phyloP scores from a whole-genome alignment of 2,329 filamentous ascomycete genomes.

The Fusarium irregulare region DNA sequence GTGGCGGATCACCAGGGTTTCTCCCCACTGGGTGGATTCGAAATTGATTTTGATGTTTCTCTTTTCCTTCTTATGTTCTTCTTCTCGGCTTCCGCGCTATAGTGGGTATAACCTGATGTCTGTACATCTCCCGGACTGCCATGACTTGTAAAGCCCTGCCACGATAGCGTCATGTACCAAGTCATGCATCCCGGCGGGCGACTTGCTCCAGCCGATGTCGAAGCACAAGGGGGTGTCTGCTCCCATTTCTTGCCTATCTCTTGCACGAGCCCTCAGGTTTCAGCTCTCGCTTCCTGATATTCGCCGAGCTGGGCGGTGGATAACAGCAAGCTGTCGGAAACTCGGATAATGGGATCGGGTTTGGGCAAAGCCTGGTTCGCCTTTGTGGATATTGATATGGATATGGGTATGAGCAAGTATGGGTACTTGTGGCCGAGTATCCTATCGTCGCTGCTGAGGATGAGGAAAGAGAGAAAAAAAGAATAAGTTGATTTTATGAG shows the following conservation, averaged over 20 bases:
- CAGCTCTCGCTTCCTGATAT: slow-evolving; percentile 27
- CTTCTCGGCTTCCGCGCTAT: slow-evolving; percentile 5
- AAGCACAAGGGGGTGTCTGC: background rate
- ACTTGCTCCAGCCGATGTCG: slow-evolving; percentile 9
- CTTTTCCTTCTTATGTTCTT: background rate
- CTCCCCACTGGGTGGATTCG: slow-evolving; percentile 8
- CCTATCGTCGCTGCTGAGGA: background rate
- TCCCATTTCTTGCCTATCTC: slow-evolving; percentile 1
- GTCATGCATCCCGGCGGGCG: slow-evolving; percentile 8
- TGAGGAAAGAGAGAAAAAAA: background rate
- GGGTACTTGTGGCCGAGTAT: background rate
- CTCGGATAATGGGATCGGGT: slow-evolving; percentile 16
- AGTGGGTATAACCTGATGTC: slow-evolving; percentile 2
- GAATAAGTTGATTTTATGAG: background rate
- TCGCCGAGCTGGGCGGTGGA: background rate
- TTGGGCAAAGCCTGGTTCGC: background rate
- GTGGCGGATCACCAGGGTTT: slow-evolving; percentile 32
- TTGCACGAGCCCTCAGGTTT: slow-evolving; percentile 19
- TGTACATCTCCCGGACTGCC: background rate
- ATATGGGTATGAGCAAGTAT: background rate
- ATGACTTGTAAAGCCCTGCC: slow-evolving; percentile 9
- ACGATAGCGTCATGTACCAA: slow-evolving; percentile 6
- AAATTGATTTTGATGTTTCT: slow-evolving; percentile 1
- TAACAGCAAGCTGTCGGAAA: slow-evolving; percentile 10
- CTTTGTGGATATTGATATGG: slow-evolving; percentile 1